Evolutionary conservation across 2,329 filamentous ascomycete species (phyloP), one percentile per base, ranked within the genome.

Genomic region (Colletotrichum sansevieriae): DNA sequence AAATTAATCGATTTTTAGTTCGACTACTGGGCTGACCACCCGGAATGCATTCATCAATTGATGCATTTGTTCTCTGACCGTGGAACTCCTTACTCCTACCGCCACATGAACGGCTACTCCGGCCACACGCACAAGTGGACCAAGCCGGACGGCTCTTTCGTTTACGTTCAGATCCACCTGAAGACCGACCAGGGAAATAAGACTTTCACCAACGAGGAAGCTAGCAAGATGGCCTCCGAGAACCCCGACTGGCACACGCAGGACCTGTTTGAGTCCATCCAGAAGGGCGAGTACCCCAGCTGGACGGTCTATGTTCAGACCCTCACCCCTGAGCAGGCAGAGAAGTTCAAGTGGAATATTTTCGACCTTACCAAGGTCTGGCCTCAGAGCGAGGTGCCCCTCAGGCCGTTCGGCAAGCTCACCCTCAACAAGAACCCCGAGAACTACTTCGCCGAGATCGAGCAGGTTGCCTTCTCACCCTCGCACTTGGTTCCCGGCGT

Each of bases 291-390:
- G 11, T 83, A 84, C 72, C 89, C 89, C 4, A 85, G 82, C 20
- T 92, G 90, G 89, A 88, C 84, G 18, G 84, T 87, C 70, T 90
- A 88, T 70, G 83, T 91, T 2, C 91, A 92, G 77, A 83, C 87
- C 5, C 83, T 92, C 69, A 86, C 83, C 18, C 88, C 89, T 1
- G 85, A 88, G 70, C 83, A 91, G 72, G 88, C 88, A 2, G 85
- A 90, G 74, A 83, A 84, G 65, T 88, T 87, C 75, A 82, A 81
- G 47, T 89, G 85, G 82, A 90, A 89, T 77, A 81, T 92, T 70
- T 91, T 93, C 70, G 91, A 92, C 74, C 79, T 91, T 70, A 92
- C 90, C 58, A 91, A 92, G 78, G 84, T 90, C 73, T 92, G 90
- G 89, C 90, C 90, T 2, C 87, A 91, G 68, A 80, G 78, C 22